Base-by-base conservation (phyloP, 2,329 filamentous ascomycete species). In the Apiospora arundinis region DNA sequence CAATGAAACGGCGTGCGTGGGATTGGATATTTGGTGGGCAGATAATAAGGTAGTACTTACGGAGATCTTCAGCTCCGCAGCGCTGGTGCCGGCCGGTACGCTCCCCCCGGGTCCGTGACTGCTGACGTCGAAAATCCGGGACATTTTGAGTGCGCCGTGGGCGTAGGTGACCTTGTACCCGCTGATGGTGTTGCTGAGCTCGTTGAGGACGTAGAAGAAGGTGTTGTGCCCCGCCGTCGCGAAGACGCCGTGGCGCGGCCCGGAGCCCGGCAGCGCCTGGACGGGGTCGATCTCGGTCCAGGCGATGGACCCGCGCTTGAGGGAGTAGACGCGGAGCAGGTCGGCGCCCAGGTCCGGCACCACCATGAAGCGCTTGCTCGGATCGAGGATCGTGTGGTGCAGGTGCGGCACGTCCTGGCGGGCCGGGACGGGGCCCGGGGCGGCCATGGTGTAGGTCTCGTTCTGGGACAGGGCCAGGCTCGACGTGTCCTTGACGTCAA, bases 221-320 rank as follows among this genome's bases (percentile, higher is more conserved):
- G 85, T 88, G 9, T 49, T 23, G 69, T 79, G 75, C 68, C 76
- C 76, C 8, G 77, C 79, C 77, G 85, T 80, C 67, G 82, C 81
- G 81, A 93, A 94, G n/a, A 84, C 83, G 12, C 85, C 86, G 77
- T 94, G 92, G 44, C 92, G 85, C 0, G 92, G 92, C 0, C 92
- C 92, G 48, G 85, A 88, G 21, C 90, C 91, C 2, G 85, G 74
- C 45, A 82, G 73, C 69, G 85, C 79, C 46, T 80, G 74, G 46
- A 88, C 80, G 9, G 87, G 83, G 8, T 78, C 74, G 25, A 81
- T 74, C 28, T 81, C 76, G 37, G 83, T 84, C 73, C 84, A 80
- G 23, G 76, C 76, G 9, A 88, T 81, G 44, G 85, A 83, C 8
- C 81, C 77, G 65, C 85, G 84, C 74, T 89, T 81, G 76, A 92